These are phyloP conservation scores for Cladosporium halotolerans DNA, from an alignment of 2,329 filamentous ascomycete genomes.

Conservation along the genomic window DNA sequence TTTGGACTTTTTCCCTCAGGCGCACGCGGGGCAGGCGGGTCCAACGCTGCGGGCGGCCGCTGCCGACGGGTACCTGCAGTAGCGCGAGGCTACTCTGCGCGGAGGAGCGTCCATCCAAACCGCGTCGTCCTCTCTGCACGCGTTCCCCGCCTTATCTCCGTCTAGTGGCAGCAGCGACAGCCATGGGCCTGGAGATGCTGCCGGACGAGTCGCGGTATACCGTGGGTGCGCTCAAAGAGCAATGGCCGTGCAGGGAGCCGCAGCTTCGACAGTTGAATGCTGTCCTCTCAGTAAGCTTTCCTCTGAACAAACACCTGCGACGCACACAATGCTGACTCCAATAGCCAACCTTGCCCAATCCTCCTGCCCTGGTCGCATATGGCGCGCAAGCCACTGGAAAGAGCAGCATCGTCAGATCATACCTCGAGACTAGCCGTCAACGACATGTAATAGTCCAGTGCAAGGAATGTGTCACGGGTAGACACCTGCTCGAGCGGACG, in stretches of 20 bases:
- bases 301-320: neutral
- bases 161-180: no score
- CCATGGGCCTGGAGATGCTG: constrained; percentile 13
- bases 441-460: constrained; percentile 60
- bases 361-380: constrained; percentile 70
- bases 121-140: no score
- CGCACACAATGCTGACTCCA: neutral
- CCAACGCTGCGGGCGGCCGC: no score
- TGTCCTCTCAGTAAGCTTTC: constrained; percentile 37
- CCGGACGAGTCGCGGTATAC: constrained; percentile 25
- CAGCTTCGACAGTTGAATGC: constrained; percentile 43
- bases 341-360: constrained; percentile 61
- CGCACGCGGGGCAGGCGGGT: neutral
- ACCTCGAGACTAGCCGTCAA: constrained; percentile 50
- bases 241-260: constrained; percentile 35
- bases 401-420: constrained; percentile 59
- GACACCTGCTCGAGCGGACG: constrained; percentile 70
- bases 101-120: no score
- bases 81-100: neutral
- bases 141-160: neutral
- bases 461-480: constrained; percentile 68
- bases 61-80: constrained; percentile 2
- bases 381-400: constrained; percentile 86
- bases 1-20: neutral
- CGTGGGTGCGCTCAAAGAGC: constrained; percentile 16